Base-by-base conservation (phyloP, 2,329 filamentous ascomycete genomes). In the Drechslerella dactyloides region DNA sequence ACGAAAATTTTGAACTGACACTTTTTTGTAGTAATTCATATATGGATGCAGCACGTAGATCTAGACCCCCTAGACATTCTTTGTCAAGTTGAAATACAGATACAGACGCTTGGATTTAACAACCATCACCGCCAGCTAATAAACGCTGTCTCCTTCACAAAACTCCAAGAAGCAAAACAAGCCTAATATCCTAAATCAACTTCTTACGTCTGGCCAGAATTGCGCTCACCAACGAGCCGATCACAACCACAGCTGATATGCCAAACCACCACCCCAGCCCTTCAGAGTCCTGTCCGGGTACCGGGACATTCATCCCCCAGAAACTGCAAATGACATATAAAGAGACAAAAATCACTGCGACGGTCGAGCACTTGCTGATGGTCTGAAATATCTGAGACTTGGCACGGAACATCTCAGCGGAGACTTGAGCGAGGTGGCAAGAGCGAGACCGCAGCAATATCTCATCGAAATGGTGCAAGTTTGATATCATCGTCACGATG, bases 401-500 rank as follows among this genome's bases (percentile, higher is more conserved):
- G 74, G 87, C 82, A 30, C 84, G 82, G 73, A 88, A 82, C 75
- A 85, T 85, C 74, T 86, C 85, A 53, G 89, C 84, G 46, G 83
- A 85, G 75, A 89, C 83, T 78, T 89, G 86, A 1, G 86, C 86
- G 15, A 89, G 81, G 75, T 88, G 88, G 77, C 89, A 89, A 76
- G 83, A 83, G 77, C 89, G 86, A 48, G 83, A 84, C n/a, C 86
- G 83, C 48, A 82, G 84, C 55, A 89, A 83, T 84, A 89, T 88
- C 80, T 88, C 88, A 77, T 89, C 86, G 75, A 87, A 88, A 77
- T 89, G 86, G 0, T 82, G 82, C 75, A 89, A 78, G 77, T 88
- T 89, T 60, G 84, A 86, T 85, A 88, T 88, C 86, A 88, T 88
- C 44, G 86, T 89, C 52, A 89, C 85, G 46, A 89, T 86, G 82